Percentiles rank a stretch among this genome's conserved stretches.
These are phyloP conservation scores for Catharanthus roseus DNA, from an alignment of 257 asterid species.

Conservation along the genomic window DNA sequence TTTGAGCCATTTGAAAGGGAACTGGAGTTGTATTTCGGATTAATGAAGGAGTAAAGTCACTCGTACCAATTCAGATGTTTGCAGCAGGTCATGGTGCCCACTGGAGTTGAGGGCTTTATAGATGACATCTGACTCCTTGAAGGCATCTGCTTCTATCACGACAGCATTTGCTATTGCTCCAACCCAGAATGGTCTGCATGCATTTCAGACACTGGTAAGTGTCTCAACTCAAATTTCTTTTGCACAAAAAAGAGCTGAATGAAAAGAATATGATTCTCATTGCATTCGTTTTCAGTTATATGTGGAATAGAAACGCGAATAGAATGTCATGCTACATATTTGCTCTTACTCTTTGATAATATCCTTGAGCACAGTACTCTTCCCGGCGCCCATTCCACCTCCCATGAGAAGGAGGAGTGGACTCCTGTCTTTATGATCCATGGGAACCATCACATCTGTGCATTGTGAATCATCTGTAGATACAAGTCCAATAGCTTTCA, in stretches of 20 bases:
- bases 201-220: neutral
- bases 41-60: conserved; percentile 3
- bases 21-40: neutral
- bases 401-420: conserved; percentile 97
- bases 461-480: conserved; percentile 77
- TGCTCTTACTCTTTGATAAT: conserved; percentile 80
- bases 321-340: neutral
- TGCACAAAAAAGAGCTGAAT: neutral
- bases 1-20: neutral
- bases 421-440: conserved; percentile 92
- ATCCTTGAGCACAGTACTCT: conserved; percentile 90
- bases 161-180: conserved; percentile 86
- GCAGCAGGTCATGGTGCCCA: conserved; percentile 94
- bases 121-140: conserved; percentile 90
- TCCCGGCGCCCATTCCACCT: conserved; percentile 98
- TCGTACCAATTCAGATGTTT: conserved; percentile 85
- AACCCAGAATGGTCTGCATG: conserved; percentile 81
- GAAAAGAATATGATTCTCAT: neutral
- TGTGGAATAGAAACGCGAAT: neutral
- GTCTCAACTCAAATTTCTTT: neutral
- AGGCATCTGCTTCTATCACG: conserved; percentile 91
- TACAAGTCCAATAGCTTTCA: conserved; percentile 90
- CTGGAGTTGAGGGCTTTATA: conserved; percentile 89
- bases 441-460: conserved; percentile 94
- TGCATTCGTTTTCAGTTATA: neutral